These are phyloP conservation scores for Trichoderma breve DNA, from an alignment of 2,329 filamentous ascomycete species.

Conservation along the genomic window DNA sequence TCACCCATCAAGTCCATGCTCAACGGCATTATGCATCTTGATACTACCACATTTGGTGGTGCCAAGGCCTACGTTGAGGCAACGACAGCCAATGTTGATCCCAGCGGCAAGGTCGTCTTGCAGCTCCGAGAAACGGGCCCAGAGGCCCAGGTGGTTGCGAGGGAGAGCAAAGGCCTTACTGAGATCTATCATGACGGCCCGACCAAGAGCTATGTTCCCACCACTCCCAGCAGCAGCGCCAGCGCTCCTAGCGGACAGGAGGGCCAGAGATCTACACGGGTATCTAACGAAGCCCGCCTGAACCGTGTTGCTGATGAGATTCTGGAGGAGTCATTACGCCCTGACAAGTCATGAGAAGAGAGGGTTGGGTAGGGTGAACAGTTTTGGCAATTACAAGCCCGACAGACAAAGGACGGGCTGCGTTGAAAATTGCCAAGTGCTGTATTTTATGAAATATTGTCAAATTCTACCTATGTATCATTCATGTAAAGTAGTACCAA, in stretches of 20 bases:
- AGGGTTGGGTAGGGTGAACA: conserved; percentile 39
- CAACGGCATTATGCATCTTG: conserved; percentile 41
- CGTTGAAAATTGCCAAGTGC: conserved; percentile 18
- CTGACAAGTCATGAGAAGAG: conserved; percentile 61
- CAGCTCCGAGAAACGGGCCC: conserved; percentile 39
- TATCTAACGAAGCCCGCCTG: conserved; percentile 25
- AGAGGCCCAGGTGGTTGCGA: conserved; percentile 44
- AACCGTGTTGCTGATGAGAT: conserved; percentile 32
- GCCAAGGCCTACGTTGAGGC: conserved; percentile 54
- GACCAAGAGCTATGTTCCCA: conserved; percentile 24
- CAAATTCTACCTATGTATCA: conserved; percentile 18
- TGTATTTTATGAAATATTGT: conserved; percentile 7
- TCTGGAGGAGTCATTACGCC: conserved; percentile 22
- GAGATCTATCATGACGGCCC: conserved; percentile 33
- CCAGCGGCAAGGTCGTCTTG: conserved; percentile 50
- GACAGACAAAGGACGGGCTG: conserved; percentile 20
- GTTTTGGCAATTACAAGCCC: conserved; percentile 40
- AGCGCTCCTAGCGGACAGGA: neutral
- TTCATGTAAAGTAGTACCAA: conserved; percentile 22
- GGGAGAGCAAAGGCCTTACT: conserved; percentile 43
- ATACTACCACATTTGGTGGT: conserved; percentile 50
- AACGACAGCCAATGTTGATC: conserved; percentile 44
- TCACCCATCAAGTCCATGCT: conserved; percentile 29
- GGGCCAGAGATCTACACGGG: neutral
- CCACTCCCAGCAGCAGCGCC: neutral